A percentile compares a stretch with the other conserved stretches of the same genome.
Evolutionary conservation across 768 basidiomycete species (phyloP).

Genomic region (Hygrocybe coccinea): DNA sequence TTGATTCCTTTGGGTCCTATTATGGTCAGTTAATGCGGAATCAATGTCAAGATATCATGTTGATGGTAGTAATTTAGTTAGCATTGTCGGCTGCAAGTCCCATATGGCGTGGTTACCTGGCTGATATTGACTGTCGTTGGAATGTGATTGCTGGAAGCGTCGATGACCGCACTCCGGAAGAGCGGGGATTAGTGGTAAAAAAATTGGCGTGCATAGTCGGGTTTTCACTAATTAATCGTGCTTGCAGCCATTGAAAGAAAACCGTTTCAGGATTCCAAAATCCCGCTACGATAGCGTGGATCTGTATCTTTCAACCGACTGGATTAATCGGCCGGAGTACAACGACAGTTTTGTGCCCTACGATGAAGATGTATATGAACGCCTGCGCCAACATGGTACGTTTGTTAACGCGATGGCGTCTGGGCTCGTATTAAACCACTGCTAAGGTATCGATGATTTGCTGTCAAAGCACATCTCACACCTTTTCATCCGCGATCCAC

Average conservation of each 20-base stretch:
- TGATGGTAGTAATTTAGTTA: slow-evolving; percentile 48
- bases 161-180: slow-evolving; percentile 93
- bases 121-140: slow-evolving; percentile 98
- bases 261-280: slow-evolving; percentile 81
- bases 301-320: slow-evolving; percentile 82
- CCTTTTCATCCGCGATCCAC: slow-evolving; percentile 94
- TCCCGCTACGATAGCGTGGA: slow-evolving; percentile 97
- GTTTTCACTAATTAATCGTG: slow-evolving; percentile 1
- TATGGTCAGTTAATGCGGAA: slow-evolving; percentile 55
- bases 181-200: slow-evolving; percentile 77
- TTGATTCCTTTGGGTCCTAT: slow-evolving; percentile 93
- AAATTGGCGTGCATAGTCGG: background rate
- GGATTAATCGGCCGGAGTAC: slow-evolving; percentile 88
- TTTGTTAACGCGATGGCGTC: background rate
- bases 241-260: slow-evolving; percentile 67
- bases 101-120: slow-evolving; percentile 87
- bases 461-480: slow-evolving; percentile 92
- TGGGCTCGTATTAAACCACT: no score
- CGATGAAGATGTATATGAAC: slow-evolving; percentile 66
- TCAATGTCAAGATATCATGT: background rate
- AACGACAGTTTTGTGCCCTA: slow-evolving; percentile 84
- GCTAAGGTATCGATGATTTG: slow-evolving; percentile 73
- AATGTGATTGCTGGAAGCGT: slow-evolving; percentile 98
- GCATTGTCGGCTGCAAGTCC: slow-evolving; percentile 94
- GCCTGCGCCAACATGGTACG: slow-evolving; percentile 73